Base-by-base conservation (phyloP, 2,329 filamentous ascomycete species). In the Plectosphaerella cucumerina region DNA sequence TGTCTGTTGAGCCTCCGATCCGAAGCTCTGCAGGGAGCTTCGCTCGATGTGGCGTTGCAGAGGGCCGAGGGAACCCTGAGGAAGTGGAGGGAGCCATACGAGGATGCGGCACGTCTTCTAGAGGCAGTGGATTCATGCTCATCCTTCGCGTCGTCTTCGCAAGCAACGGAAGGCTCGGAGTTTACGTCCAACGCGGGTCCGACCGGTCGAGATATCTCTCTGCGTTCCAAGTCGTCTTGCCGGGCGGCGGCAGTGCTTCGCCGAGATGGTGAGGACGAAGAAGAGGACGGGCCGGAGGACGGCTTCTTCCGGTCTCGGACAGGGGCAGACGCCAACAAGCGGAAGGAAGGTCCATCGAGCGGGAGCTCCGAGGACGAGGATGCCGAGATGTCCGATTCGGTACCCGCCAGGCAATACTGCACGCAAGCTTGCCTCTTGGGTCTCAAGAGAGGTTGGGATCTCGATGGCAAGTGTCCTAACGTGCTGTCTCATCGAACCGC, bases 381-480 rank as follows among this genome's bases (percentile, higher is more conserved):
- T 47, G 37, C 39, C 46, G 49, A 51, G 45, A 55, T 48, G 41
- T 44, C 47, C 33, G 20, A 52, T 33, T 56, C 53, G 51, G 48
- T 45, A 47, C 42, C 20, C 35, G n/a, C 42, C 42, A 22, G 42
- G 42, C 42, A 44, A 44, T 44, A 44, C 42, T 5, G 52, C 44
- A 34, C 26, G 48, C 22, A 43, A 46, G 55, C 50, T 18, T 39
- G 35, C 35, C 35, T 39, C 14, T 39, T 39, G 35, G 35, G 35
- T 18, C 35, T 39, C 14, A 39, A 39, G 33, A 52, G 42, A 52
- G 51, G 52, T 4, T 20, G 11, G 15, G 18, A 54, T 41, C 56
- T 60, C 21, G 58, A 62, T 37, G 34, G 20, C 35, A 53, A 52
- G n/a, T 59, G 58, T 51, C 59, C 59, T 5, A 60, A 61, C 48